Base-by-base conservation (phyloP, 1,284 basidiomycete species). In the Ceratobasidium sp. region DNA sequence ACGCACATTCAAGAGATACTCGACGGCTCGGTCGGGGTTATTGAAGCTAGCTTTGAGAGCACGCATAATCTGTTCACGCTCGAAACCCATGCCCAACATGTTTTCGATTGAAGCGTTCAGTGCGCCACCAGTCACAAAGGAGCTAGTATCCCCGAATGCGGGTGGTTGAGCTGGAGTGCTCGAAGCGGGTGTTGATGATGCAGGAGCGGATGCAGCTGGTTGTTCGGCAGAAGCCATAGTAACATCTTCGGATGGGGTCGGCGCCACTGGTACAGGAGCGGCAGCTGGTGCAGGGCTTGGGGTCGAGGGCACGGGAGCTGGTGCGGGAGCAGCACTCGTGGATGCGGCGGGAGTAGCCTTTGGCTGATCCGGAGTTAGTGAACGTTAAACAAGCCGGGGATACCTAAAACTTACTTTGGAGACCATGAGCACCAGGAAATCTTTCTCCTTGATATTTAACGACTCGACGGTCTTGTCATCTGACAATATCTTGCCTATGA, bases 361-460 rank as follows among this genome's bases (percentile, higher is more conserved):
- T 55, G 81, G 64, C 52, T 67, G 21, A 23, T 32, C 59, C 23
- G 26, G 45, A 18, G 52, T 28, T 2, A 74, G 45, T 58, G 32
- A 32, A 26, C 30, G 32, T n/a, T n/a, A 32, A n/a, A n/a, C 21
- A 28, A n/a, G n/a, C 39, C 30, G 2, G 34, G n/a, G 30, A 16
- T 52, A 45, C 34, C 26, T 46, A 2, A 46, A 28, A 79, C 83
- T 74, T 76, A 96, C 95, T 89, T 98, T 99, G 70, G 94, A 90
- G 55, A 98, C 93, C 97, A 99, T 99, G 58, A 99, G 88, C 21
- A 99, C 97, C 73, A 99, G 85, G 84, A 99, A 99, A 81, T 98
- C 97, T 84, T 98, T 99, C 83, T 99, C 97, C 83, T 98, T 97
- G 85, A 99, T 93, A 74, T 92, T 90, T 79, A 92, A 93, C 72